Conservation (phyloP, 108 stramenopile species). For the Aurantiochytrium sp. region DNA sequence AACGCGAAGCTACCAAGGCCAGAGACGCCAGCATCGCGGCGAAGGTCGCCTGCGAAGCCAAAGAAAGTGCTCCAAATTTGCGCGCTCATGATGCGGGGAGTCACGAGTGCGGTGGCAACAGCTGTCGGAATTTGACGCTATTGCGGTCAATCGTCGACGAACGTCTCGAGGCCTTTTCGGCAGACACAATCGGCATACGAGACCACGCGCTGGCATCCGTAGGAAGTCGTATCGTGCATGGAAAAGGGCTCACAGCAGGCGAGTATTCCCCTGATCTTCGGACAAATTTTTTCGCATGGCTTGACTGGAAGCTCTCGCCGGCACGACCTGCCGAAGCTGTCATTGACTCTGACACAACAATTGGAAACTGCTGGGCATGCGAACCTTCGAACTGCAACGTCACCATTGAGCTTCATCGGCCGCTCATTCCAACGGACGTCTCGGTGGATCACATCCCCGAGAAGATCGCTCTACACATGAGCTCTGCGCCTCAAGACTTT, state of each 20-base stretch:
- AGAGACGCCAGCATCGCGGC: background rate
- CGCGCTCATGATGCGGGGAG: background rate
- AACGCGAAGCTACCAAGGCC: background rate
- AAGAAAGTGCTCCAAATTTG: background rate
- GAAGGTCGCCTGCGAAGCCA: background rate
- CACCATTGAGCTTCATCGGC: background rate
- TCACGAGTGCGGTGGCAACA: background rate
- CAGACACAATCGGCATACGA: background rate
- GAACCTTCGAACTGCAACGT: background rate
- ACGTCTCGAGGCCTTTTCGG: background rate
- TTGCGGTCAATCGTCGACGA: background rate
- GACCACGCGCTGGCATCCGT: background rate
- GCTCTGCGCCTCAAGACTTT: background rate
- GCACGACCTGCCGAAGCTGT: background rate
- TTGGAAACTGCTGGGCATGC: background rate
- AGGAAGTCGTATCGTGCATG: background rate
- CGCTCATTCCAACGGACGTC: background rate
- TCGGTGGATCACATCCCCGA: background rate
- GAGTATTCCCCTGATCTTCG: background rate
- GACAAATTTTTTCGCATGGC: background rate
- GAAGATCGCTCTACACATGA: background rate
- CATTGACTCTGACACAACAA: background rate
- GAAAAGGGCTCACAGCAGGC: background rate
- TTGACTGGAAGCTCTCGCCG: background rate
- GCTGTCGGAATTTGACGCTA: background rate